Evolutionary conservation across 208 protist genomes (phyloP).

Genomic region (Acanthamoeba castellanii): DNA sequence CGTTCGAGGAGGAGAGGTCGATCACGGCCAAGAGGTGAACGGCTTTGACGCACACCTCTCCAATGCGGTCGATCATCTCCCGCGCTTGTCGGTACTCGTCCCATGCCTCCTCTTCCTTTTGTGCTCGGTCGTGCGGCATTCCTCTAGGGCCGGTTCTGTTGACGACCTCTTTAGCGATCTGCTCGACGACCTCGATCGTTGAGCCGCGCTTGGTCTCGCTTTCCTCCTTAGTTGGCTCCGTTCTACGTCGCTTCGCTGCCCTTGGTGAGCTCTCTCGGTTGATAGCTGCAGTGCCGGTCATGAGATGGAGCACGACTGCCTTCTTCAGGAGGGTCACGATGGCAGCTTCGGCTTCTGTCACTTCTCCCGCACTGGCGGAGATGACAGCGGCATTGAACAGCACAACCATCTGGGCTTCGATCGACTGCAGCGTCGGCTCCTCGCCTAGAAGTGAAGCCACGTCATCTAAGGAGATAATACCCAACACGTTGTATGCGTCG

Average conservation of each 20-base stretch:
- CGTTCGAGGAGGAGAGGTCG: background rate
- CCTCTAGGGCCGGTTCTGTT: background rate
- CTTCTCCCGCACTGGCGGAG: background rate
- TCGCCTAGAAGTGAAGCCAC: background rate
- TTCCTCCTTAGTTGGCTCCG: background rate
- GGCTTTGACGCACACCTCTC: background rate
- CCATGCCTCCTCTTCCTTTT: background rate
- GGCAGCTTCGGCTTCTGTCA: background rate
- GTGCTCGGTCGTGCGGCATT: background rate
- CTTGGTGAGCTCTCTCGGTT: background rate
- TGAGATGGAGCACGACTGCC: background rate
- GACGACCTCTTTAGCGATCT: background rate
- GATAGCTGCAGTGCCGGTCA: background rate
- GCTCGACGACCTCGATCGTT: background rate
- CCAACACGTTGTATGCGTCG: too few relatives aligned
- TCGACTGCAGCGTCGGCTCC: background rate
- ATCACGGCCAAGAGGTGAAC: background rate
- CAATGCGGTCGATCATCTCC: background rate
- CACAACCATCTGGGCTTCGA: background rate
- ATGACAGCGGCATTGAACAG: background rate
- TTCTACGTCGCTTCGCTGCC: too few relatives aligned
- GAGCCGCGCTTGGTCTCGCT: background rate
- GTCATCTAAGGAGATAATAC: background rate
- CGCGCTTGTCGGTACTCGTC: background rate
- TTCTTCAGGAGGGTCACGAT: background rate